Evolutionary conservation across 345 rosid genomes (phyloP).

Genomic region (Rhodamnia rubescens): DNA sequence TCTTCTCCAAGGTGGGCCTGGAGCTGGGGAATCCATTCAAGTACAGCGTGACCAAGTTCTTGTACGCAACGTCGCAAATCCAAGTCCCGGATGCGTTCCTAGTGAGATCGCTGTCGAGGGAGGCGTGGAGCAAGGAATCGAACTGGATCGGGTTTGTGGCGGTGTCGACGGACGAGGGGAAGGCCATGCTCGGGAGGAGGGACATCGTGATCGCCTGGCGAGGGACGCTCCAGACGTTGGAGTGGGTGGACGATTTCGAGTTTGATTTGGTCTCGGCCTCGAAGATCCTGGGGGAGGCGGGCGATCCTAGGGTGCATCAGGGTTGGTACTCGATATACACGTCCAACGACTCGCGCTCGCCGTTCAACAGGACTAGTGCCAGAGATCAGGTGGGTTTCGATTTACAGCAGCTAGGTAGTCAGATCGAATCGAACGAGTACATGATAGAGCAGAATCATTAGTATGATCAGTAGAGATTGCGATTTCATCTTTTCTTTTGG

Average conservation of each 20-base stretch:
- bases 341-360: constrained; percentile 54
- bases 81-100: constrained; percentile 61
- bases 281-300: constrained; percentile 27
- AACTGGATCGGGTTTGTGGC: constrained; percentile 87
- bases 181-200: constrained; percentile 53
- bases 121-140: constrained; percentile 79
- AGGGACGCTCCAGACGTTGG: constrained; percentile 60
- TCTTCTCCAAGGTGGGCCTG: constrained; percentile 48
- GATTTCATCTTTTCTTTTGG: background rate
- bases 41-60: constrained; percentile 55
- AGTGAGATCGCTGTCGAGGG: constrained; percentile 46
- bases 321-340: constrained; percentile 90
- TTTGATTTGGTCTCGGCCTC: constrained; percentile 40
- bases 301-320: constrained; percentile 45
- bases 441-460: background rate
- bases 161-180: constrained; percentile 66
- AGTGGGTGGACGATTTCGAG: constrained; percentile 63
- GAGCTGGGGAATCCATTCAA: constrained; percentile 45
- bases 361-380: constrained; percentile 41
- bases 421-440: background rate
- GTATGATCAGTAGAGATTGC: background rate
- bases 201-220: constrained; percentile 84
- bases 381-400: constrained; percentile 45
- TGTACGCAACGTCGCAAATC: constrained; percentile 59
- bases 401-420: background rate